phyloP scores from a whole-genome alignment of 306 rosid genomes.

The Clitoria ternatea region DNA sequence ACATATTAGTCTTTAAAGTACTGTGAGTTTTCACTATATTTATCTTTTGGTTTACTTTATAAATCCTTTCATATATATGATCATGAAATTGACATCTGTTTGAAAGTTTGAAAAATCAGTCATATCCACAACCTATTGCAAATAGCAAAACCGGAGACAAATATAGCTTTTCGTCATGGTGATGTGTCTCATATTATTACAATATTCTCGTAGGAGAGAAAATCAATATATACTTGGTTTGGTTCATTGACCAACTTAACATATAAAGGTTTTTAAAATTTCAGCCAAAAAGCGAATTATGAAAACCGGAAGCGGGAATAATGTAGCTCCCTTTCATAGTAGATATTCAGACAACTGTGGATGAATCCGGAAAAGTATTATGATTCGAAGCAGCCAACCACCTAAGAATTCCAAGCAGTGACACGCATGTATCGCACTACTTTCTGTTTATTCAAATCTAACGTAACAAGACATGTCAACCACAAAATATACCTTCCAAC shows the following conservation, averaged over 20 bases:
- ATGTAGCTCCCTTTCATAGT: background rate
- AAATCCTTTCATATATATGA: background rate
- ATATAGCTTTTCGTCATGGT: background rate
- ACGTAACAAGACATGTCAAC: constrained; percentile 14
- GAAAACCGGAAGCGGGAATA: constrained; percentile 8
- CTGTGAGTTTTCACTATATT: constrained; percentile 5
- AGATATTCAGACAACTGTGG: constrained; percentile 22
- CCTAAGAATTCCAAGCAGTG: background rate
- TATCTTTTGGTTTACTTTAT: background rate
- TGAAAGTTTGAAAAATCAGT: constrained; percentile 6
- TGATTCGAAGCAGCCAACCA: background rate
- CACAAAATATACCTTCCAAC: constrained; percentile 29
- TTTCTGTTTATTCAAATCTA: constrained; percentile 14
- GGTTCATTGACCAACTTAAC: background rate
- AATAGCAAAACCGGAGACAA: background rate
- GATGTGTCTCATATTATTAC: background rate
- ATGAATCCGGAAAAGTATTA: constrained; percentile 27
- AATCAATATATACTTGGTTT: background rate
- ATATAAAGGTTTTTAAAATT: too few relatives aligned
- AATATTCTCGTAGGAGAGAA: background rate
- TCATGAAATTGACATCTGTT: background rate
- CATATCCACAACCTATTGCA: constrained; percentile 19
- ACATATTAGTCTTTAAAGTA: background rate
- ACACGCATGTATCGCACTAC: constrained; percentile 37
- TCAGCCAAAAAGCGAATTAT: too few relatives aligned